Conservation (phyloP, 2,329 filamentous ascomycete species). For the Fonsecaea pugnacius region DNA sequence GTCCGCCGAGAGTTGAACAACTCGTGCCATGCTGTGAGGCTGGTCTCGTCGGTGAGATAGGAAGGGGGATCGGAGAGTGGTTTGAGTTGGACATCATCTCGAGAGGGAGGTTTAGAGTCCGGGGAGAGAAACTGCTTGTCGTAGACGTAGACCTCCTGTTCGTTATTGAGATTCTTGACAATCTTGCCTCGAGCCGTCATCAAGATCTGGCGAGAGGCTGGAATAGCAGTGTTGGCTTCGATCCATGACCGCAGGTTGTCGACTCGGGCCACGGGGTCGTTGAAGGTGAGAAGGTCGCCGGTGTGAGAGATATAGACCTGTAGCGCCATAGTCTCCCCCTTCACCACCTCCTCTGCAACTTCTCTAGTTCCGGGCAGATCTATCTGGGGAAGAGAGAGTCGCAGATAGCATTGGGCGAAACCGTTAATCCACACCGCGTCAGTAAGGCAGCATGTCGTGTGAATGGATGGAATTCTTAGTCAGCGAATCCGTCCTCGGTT, state of each 20-base stretch:
- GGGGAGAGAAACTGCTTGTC: slow-evolving; percentile 72
- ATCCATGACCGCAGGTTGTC: slow-evolving; percentile 87
- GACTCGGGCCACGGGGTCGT: slow-evolving; percentile 48
- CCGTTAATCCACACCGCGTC: slow-evolving; percentile 10
- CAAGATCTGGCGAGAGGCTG: slow-evolving; percentile 78
- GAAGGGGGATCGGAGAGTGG: slow-evolving; percentile 72
- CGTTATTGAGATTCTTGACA: slow-evolving; percentile 66
- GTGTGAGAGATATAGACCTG: slow-evolving; percentile 91
- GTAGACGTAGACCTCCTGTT: slow-evolving; percentile 92
- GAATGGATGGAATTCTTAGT: slow-evolving; percentile 17
- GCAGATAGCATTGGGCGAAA: slow-evolving; percentile 8
- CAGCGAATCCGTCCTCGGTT: slow-evolving; percentile 2
- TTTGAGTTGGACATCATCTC: slow-evolving; percentile 58
- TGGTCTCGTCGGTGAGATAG: slow-evolving; percentile 76
- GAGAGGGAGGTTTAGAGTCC: slow-evolving; percentile 54
- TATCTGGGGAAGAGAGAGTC: slow-evolving; percentile 1
- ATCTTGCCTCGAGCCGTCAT: slow-evolving; percentile 84
- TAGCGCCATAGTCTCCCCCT: slow-evolving; percentile 68
- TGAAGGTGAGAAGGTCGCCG: slow-evolving; percentile 71
- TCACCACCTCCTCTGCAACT: slow-evolving; percentile 22
- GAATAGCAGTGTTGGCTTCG: slow-evolving; percentile 72
- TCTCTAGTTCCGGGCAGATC: slow-evolving; percentile 6
- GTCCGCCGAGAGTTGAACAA: slow-evolving; percentile 78
- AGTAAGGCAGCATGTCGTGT: slow-evolving; percentile 10
- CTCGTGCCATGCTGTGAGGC: slow-evolving; percentile 84